Evolutionary conservation across 495 filamentous ascomycete genomes (phyloP).

Genomic region (Hypoxylon crocopeplum): DNA sequence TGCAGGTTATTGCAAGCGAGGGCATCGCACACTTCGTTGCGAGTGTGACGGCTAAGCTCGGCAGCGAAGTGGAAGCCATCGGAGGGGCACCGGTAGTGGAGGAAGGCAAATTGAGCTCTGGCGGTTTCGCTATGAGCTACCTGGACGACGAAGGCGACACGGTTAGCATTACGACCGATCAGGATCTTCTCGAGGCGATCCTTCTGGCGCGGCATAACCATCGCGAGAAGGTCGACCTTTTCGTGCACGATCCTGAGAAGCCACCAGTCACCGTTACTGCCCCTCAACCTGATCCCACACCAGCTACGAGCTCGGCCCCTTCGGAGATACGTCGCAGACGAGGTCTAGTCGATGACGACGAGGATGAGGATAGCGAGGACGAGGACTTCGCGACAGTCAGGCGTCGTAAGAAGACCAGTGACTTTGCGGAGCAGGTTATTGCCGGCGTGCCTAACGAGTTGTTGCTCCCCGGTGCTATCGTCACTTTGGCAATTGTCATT

Average conservation of each 20-base stretch:
- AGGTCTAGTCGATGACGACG: conserved; percentile 52
- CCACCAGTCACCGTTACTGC: conserved; percentile 73
- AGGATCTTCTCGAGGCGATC: conserved; percentile 91
- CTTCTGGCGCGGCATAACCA: conserved; percentile 75
- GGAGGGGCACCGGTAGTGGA: conserved; percentile 78
- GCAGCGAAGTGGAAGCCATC: conserved; percentile 82
- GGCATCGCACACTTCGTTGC: conserved; percentile 83
- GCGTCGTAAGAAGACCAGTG: conserved; percentile 45
- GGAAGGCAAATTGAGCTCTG: conserved; percentile 77
- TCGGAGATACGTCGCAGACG: conserved; percentile 65
- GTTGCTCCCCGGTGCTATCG: conserved; percentile 90
- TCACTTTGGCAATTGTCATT: conserved; percentile 93
- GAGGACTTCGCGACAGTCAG: conserved; percentile 56
- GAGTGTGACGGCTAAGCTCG: conserved; percentile 84
- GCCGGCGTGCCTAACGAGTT: conserved; percentile 94
- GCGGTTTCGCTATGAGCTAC: conserved; percentile 95
- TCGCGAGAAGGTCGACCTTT: conserved; percentile 94
- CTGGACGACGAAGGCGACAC: conserved; percentile 97
- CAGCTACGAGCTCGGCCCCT: conserved; percentile 55
- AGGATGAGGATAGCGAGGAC: conserved; percentile 68
- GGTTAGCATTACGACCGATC: conserved; percentile 95
- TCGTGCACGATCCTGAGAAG: conserved; percentile 91
- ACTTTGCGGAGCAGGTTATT: conserved; percentile 68
- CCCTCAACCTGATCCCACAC: conserved; percentile 69
- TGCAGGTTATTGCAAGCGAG: conserved; percentile 80